These are phyloP conservation scores for Rhypophila decipiens DNA, from an alignment of 495 filamentous ascomycete genomes.

Conservation along the genomic window DNA sequence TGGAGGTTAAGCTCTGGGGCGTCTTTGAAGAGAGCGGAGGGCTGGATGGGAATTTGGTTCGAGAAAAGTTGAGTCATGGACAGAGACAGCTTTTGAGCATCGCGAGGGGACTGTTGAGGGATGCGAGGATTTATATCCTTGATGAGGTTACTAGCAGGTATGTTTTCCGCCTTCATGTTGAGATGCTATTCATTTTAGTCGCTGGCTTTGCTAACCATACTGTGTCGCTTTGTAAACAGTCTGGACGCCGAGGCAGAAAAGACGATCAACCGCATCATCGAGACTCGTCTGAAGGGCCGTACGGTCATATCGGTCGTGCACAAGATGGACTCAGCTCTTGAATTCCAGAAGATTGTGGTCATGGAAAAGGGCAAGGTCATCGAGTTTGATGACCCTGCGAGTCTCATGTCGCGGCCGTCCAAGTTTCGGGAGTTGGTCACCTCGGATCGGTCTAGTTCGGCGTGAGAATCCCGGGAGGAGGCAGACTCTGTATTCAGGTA, in stretches of 20 bases:
- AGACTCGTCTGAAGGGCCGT: constrained; percentile 28
- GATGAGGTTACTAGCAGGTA: constrained; percentile 3
- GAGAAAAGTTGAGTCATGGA: constrained; percentile 46
- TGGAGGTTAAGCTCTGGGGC: neutral
- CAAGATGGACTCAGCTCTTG: constrained; percentile 33
- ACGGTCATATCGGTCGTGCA: constrained; percentile 40
- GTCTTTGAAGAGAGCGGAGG: neutral
- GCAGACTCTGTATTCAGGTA: too few relatives aligned
- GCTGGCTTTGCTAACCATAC: too few relatives aligned
- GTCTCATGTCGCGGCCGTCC: neutral
- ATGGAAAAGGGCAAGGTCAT: constrained; percentile 31
- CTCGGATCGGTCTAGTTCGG: too few relatives aligned
- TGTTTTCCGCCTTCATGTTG: too few relatives aligned
- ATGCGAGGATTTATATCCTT: neutral
- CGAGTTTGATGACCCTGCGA: constrained; percentile 12
- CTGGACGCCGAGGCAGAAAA: constrained; percentile 35
- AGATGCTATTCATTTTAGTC: constrained; percentile 24
- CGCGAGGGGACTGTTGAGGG: constrained; percentile 47
- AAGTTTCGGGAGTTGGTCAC: neutral
- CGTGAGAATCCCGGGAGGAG: too few relatives aligned
- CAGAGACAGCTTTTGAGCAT: constrained; percentile 58
- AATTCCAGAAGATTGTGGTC: constrained; percentile 35
- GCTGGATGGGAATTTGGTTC: constrained; percentile 43
- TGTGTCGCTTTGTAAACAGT: constrained; percentile 7
- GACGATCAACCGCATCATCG: constrained; percentile 31